These are phyloP conservation scores for Pelargonium citronellum DNA, from an alignment of 441 rosid species.

Conservation along the genomic window DNA sequence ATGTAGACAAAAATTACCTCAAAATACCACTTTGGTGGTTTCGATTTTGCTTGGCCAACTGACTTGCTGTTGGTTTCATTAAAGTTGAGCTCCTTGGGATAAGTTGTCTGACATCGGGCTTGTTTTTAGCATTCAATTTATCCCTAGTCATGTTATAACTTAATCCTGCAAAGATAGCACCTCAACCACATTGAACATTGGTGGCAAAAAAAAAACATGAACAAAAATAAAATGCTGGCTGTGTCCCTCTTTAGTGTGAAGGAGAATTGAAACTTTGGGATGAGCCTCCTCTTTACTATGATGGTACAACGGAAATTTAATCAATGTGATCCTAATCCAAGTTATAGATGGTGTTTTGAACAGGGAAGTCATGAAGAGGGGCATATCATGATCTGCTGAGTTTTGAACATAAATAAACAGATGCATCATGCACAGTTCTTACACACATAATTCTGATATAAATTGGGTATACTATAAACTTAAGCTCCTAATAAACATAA, in stretches of 20 bases:
- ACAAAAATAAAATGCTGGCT: background rate
- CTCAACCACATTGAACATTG: background rate
- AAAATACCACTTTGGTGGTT: slow-evolving; percentile 31
- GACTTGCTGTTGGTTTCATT: slow-evolving; percentile 92
- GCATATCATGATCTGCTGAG: no score
- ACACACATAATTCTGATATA: no score
- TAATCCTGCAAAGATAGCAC: slow-evolving; percentile 34
- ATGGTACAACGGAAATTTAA: no score
- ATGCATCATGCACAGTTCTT: background rate
- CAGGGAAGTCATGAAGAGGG: no score
- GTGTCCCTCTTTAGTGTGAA: no score
- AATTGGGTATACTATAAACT: no score
- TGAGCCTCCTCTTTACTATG: no score
- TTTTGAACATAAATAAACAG: background rate
- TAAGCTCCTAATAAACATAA: background rate
- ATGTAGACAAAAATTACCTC: slow-evolving; percentile 40
- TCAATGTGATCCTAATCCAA: no score
- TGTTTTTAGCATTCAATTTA: slow-evolving; percentile 35
- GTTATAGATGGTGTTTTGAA: no score
- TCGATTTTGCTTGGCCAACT: slow-evolving; percentile 73
- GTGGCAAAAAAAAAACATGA: background rate
- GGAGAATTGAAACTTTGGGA: no score
- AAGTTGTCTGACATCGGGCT: slow-evolving; percentile 30
- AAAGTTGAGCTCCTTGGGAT: slow-evolving; percentile 72
- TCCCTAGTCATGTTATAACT: slow-evolving; percentile 29